Base-by-base conservation (phyloP, 1,284 basidiomycete species). In the Meira nashicola region DNA sequence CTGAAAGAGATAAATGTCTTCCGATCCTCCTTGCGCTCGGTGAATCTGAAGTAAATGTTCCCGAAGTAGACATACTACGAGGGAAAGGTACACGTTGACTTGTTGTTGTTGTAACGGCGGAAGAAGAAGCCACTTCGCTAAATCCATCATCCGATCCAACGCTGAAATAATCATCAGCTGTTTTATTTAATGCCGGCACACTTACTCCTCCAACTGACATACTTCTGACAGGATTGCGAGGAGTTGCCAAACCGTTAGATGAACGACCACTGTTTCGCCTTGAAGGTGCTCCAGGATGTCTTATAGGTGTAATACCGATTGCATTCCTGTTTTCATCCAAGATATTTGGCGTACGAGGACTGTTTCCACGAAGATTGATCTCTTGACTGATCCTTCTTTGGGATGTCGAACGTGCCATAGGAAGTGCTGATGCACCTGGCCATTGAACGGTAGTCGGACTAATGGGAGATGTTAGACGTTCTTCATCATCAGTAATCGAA, bases 331-430 rank as follows among this genome's bases (percentile, higher is more conserved):
- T 66, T 23, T 70, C 70, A 40, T 66, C 66, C 21, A 12, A 5
- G 5, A 48, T 14, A 5, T 5, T 48, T 17, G 46, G 23, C 12
- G 21, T 48, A 12, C 46, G 46, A 48, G 46, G 46, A 23, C 46
- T 48, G 19, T 10, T 66, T 8, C 63, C 61, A 10, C 67, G 68
- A 1, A 70, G 53, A 10, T 63, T 61, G n/a, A 72, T 48, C 48
- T 74, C 71, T 40, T 63, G 62, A 51, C 70, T 74, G 58, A 72
- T 69, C 21, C 71, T 65, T 23, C 68, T 66, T 55, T 68, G 71
- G 25, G 68, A 72, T 17, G 57, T 55, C 51, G 55, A 63, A 37
- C 63, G 62, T 54, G 58, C 63, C 44, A 67, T 57, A 37, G 65
- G 28, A 33, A 33, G 61, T 11, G 61, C 39, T 2, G 67, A 56